Conservation (phyloP, 495 filamentous ascomycete genomes). For the Penicillium cataractarum region DNA sequence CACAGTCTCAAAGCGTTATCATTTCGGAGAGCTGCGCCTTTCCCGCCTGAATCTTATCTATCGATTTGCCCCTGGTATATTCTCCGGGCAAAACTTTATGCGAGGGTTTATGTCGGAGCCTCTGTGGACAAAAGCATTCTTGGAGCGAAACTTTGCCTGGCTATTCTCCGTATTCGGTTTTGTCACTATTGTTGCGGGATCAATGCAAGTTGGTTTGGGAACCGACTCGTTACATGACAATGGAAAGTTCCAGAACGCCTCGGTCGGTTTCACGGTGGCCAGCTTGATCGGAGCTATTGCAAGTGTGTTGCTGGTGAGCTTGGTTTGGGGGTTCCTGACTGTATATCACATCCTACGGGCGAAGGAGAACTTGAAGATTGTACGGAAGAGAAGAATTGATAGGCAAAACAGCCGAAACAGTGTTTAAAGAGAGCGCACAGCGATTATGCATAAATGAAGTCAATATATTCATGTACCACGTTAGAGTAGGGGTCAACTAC, state of each 20-base stretch:
- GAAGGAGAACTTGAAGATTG: conserved; percentile 8
- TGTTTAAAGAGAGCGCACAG: background rate
- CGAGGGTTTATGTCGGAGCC: conserved; percentile 9
- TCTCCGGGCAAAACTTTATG: conserved; percentile 1
- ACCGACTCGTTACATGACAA: conserved; percentile 4
- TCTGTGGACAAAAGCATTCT: conserved; percentile 3
- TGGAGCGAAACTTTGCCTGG: conserved; percentile 14
- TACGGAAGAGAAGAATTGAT: conserved; percentile 1
- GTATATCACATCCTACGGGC: conserved; percentile 11
- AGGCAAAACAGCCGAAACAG: background rate
- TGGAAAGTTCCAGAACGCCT: conserved; percentile 5
- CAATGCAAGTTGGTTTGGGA: conserved; percentile 15
- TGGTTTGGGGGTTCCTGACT: conserved; percentile 6
- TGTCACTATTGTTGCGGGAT: conserved; percentile 8
- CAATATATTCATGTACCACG: background rate
- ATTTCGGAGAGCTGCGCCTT: conserved; percentile 16
- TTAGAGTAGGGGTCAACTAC: background rate
- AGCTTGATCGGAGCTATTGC: conserved; percentile 5
- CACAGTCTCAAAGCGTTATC: conserved; percentile 10
- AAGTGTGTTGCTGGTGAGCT: background rate
- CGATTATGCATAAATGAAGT: background rate
- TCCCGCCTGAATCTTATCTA: conserved; percentile 13
- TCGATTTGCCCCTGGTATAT: conserved; percentile 3
- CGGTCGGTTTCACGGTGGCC: conserved; percentile 7
- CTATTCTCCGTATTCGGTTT: conserved; percentile 14